Percentiles rank a stretch among this genome's conserved stretches.
These are phyloP conservation scores for Rhodosporidiobolus sp. DNA, from an alignment of 768 basidiomycete genomes.

Conservation along the genomic window DNA sequence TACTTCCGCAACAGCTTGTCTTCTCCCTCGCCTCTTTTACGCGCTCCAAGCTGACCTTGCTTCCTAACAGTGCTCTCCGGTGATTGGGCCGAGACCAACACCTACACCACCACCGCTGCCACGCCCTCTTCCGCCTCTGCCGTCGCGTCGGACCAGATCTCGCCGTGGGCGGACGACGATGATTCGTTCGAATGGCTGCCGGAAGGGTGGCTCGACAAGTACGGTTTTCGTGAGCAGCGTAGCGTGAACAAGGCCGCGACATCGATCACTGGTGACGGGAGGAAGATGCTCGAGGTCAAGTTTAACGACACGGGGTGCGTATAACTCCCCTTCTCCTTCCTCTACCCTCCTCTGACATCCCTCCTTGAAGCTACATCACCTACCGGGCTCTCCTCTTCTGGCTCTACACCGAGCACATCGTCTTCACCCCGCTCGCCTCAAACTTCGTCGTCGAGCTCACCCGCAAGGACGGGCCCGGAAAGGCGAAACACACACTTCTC, in stretches of 20 bases:
- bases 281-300: too few relatives aligned
- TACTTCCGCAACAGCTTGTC: constrained; percentile 14
- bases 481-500: too few relatives aligned
- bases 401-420: not conserved
- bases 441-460: not conserved
- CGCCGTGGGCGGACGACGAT: constrained; percentile 1
- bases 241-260: too few relatives aligned
- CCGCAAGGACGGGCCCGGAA: too few relatives aligned
- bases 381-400: constrained; percentile 13
- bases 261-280: too few relatives aligned
- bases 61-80: too few relatives aligned
- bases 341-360: not conserved
- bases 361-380: not conserved
- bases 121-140: not conserved
- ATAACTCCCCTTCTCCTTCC: not conserved
- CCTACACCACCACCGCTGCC: not conserved
- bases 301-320: constrained; percentile 2
- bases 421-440: not conserved
- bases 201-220: too few relatives aligned
- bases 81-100: too few relatives aligned
- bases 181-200: constrained; percentile 17
- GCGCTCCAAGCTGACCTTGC: too few relatives aligned
- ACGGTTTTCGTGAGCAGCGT: not conserved
- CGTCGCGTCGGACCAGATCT: not conserved
- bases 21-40: too few relatives aligned